Base-by-base conservation (phyloP, 1,284 basidiomycete species). In the Volvariella volvacea region DNA sequence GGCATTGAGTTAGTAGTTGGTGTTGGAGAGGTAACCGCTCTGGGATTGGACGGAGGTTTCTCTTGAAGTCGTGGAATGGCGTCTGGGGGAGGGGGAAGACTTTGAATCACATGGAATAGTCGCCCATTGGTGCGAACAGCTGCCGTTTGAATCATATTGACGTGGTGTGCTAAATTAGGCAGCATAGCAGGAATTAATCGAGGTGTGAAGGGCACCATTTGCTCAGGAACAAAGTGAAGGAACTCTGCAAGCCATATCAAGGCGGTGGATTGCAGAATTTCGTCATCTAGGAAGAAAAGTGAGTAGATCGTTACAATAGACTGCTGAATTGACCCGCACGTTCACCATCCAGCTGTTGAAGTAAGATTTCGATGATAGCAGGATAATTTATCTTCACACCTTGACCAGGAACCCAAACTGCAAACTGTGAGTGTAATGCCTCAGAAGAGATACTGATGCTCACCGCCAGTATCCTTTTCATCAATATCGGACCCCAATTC, bases 171-270 rank as follows among this genome's bases (percentile, higher is more conserved):
- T 28, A 99, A 81, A 58, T 93, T 96, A 1, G 93, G 92, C 12
- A 99, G 76, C 48, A 99, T 88, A 12, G 90, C 90, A 4, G 88
- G 86, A 39, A 99, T 88, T 33, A 99, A 80, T 28, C 89, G 81
- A 1, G 96, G 93, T 0, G 93, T 94, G 58, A 97, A 97, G 2
- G 92, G 89, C 19, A 99, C 81, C 68, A 98, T 89, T 42, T 96
- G 91, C 55, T 92, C 88, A 50, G 89, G 83, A 4, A 87, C 87
- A 53, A 97, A 92, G 36, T 74, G 76, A 15, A 99, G 68, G 62
- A 99, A 93, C 50, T 94, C 92, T 15, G 90, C 80, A 22, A 99
- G 74, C 96, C 96, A 99, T 51, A 82, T 76, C 28, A 99, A 74
- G 21, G 88, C 87, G 0, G 87, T 90, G 0, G 86, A 89, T 58